These are phyloP conservation scores for Parathielavia hyrcaniae DNA, from an alignment of 495 filamentous ascomycete genomes.

Conservation along the genomic window DNA sequence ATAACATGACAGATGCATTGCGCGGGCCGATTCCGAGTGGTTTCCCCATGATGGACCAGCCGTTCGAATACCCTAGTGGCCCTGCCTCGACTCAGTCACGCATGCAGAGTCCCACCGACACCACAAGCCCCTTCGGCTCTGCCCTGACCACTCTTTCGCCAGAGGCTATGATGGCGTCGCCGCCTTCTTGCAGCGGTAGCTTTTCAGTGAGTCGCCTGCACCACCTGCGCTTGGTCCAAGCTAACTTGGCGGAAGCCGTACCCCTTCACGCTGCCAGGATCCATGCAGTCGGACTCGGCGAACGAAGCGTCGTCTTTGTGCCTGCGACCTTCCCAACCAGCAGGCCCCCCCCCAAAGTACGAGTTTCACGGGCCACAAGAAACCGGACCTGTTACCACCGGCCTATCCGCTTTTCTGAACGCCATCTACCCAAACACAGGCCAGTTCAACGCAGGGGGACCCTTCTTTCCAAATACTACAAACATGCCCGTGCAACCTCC, in stretches of 20 bases:
- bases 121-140: slow-evolving; percentile 12
- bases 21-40: not conserved
- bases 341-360: slow-evolving; percentile 4
- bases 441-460: not conserved
- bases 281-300: not conserved
- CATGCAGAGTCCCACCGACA: slow-evolving; percentile 14
- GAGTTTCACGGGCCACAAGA: slow-evolving; percentile 15
- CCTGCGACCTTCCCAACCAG: slow-evolving; percentile 6
- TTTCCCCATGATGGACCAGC: not conserved
- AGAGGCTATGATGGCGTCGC: slow-evolving; percentile 11
- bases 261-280: not conserved
- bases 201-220: not conserved
- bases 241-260: slow-evolving; percentile 10
- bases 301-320: not conserved
- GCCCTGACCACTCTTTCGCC: not conserved
- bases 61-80: slow-evolving; percentile 6
- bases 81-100: not conserved
- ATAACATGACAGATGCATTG: not conserved
- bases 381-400: not conserved
- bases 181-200: slow-evolving; percentile 1
- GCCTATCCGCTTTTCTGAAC: not conserved
- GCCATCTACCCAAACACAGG: slow-evolving; percentile 1
- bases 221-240: not conserved
- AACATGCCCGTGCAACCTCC: not conserved
- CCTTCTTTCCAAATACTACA: slow-evolving; percentile 3